These are phyloP conservation scores for Hibiscus syriacus DNA, from an alignment of 345 rosid genomes.

Conservation along the genomic window DNA sequence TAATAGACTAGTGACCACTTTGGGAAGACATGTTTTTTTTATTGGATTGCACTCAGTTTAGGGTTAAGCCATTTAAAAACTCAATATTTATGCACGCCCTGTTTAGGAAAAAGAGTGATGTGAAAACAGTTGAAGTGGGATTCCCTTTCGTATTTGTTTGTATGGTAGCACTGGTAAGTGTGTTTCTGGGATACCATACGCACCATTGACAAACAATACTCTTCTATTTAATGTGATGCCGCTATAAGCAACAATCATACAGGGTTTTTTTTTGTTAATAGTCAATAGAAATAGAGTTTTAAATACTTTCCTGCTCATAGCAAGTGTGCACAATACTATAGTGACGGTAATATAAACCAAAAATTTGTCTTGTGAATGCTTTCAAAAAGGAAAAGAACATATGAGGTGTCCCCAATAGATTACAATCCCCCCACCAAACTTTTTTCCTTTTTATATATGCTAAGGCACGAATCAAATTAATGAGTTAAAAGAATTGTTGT, in stretches of 20 bases:
- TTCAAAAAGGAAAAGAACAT: background rate
- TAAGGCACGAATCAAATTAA: too few relatives aligned
- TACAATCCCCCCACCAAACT: too few relatives aligned
- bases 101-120: conserved; percentile 34
- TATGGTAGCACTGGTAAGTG: conserved; percentile 65
- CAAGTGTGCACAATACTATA: background rate
- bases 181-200: conserved; percentile 43
- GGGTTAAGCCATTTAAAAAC: background rate
- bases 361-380: background rate
- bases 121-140: conserved; percentile 43
- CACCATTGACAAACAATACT: conserved; percentile 21
- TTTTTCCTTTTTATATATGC: too few relatives aligned
- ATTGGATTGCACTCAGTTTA: background rate
- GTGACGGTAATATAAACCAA: background rate
- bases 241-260: conserved; percentile 2
- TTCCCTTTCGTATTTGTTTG: conserved; percentile 72
- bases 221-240: background rate
- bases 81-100: conserved; percentile 36
- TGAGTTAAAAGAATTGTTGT: too few relatives aligned
- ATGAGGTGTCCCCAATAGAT: background rate
- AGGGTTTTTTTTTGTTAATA: conserved; percentile 21
- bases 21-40: background rate
- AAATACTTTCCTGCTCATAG: background rate
- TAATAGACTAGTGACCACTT: background rate
- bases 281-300: conserved; percentile 12